Evolutionary conservation across 1,284 basidiomycete species (phyloP).

Genomic region (Naganishia cerealis): DNA sequence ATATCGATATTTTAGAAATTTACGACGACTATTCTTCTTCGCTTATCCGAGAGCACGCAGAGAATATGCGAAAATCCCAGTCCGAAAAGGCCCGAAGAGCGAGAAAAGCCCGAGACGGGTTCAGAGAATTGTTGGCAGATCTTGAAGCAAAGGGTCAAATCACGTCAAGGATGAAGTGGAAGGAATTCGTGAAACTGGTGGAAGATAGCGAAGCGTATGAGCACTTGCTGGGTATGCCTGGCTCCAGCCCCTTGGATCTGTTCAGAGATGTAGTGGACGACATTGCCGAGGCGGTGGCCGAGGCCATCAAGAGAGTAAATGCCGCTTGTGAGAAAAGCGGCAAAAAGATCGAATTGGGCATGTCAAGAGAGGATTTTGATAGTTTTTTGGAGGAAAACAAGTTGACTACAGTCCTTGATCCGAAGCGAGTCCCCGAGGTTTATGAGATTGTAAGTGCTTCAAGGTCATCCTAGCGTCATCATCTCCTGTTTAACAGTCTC

Average conservation of each 20-base stretch:
- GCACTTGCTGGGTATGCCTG: slow-evolving; percentile 81
- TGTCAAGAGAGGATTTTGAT: slow-evolving; percentile 59
- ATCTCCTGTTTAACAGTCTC: not conserved
- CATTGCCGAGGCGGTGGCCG: slow-evolving; percentile 79
- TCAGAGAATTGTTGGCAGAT: slow-evolving; percentile 74
- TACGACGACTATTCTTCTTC: slow-evolving; percentile 88
- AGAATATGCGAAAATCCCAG: slow-evolving; percentile 70
- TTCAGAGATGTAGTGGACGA: slow-evolving; percentile 93
- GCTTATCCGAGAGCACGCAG: slow-evolving; percentile 82
- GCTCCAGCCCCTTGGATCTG: slow-evolving; percentile 88
- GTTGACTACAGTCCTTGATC: slow-evolving; percentile 58
- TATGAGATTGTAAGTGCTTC: slow-evolving; percentile 64
- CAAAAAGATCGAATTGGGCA: slow-evolving; percentile 55
- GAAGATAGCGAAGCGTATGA: slow-evolving; percentile 77
- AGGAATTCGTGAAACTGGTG: slow-evolving; percentile 76
- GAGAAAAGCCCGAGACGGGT: slow-evolving; percentile 82
- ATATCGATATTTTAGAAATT: slow-evolving; percentile 81
- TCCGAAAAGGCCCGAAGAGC: slow-evolving; percentile 80
- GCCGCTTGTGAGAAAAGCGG: slow-evolving; percentile 60
- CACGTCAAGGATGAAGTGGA: slow-evolving; percentile 84
- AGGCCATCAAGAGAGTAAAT: slow-evolving; percentile 64
- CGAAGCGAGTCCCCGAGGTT: slow-evolving; percentile 62
- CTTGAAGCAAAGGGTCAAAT: slow-evolving; percentile 69
- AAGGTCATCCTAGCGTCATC: not conserved
- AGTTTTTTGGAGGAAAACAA: slow-evolving; percentile 57